Evolutionary conservation across 768 basidiomycete species (phyloP), one percentile per base, ranked within the genome.

Genomic region (Podaxis sp.): DNA sequence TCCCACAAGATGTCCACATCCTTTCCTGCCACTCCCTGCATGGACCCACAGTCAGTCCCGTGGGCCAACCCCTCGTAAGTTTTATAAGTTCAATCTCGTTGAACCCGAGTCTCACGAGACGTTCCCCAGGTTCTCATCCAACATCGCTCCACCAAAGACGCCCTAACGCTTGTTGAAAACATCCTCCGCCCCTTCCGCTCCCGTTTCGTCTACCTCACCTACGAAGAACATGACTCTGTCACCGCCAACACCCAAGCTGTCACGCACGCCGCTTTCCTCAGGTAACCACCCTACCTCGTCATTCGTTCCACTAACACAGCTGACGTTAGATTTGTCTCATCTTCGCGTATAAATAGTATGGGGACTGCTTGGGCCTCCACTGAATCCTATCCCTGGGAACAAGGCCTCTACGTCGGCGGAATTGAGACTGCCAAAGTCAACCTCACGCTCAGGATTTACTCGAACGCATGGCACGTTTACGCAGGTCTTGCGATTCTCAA

Each of bases 161-260:
- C 90, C 2, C 82, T 96, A 1, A 73, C 71, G 1, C 72, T 96
- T 26, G 95, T 99, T 4, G 95, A 98, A 73, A 83, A 79, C 67
- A 87, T 98, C 40, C 83, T 99, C 56, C 79, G 81, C 4, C 89
- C 89, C 17, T 87, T 99, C 69, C 80, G 84, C 52, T 93, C 92
- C 2, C 87, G 95, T 59, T 93, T 87, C 68, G 96, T 99, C 42
- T 88, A 98, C 72, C 80, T 99, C 44, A 89, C 88, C n/a, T 99
- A 97, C 75, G 92, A 96, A 65, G 95, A 98, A 59, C 97, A 99
- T 70, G 97, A 99, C 70, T 81, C 86, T 46, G 92, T 99, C 53
- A 99, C 97, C 0, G 97, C 97, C 12, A 99, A 99, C 68, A 99
- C 97, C 0, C 97, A 99, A 75, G 97, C 96, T 0, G 96, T 97